Percentiles rank a stretch among this genome's conserved stretches.
These are phyloP conservation scores for Nicotiana attenuata DNA, from an alignment of 257 asterid genomes.

Conservation along the genomic window DNA sequence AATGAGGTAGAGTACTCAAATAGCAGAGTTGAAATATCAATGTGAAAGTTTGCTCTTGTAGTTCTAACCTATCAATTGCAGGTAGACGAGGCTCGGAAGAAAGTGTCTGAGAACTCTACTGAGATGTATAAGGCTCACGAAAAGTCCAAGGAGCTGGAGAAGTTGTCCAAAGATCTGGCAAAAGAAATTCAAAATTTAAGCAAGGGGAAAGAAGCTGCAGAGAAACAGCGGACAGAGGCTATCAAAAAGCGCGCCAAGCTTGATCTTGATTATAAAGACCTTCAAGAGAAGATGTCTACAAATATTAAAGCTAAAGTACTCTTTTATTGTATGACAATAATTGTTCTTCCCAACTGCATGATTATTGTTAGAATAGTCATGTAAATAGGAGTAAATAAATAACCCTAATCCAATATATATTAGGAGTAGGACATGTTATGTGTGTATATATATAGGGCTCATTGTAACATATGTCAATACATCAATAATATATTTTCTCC, in stretches of 20 bases:
- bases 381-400: too few species aligned
- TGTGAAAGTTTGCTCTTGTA: neutral
- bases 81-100: constrained; percentile 77
- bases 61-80: constrained; percentile 27
- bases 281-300: constrained; percentile 67
- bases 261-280: constrained; percentile 86
- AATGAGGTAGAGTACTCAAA: constrained; percentile 38
- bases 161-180: constrained; percentile 60
- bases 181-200: constrained; percentile 75
- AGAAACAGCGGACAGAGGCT: constrained; percentile 79
- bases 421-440: too few species aligned
- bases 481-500: too few species aligned
- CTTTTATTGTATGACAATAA: constrained; percentile 1
- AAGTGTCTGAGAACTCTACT: constrained; percentile 62
- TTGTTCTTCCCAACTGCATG: neutral
- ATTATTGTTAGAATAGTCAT: too few species aligned
- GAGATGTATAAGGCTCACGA: constrained; percentile 70
- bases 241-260: constrained; percentile 81
- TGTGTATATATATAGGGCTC: too few species aligned
- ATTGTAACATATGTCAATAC: too few species aligned
- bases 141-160: constrained; percentile 77
- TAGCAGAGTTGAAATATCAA: neutral
- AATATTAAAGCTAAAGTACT: constrained; percentile 76
- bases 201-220: constrained; percentile 80
- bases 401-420: too few species aligned